These are phyloP conservation scores for Wallacemonas collosoma DNA, from an alignment of 208 protist species.

Conservation along the genomic window DNA sequence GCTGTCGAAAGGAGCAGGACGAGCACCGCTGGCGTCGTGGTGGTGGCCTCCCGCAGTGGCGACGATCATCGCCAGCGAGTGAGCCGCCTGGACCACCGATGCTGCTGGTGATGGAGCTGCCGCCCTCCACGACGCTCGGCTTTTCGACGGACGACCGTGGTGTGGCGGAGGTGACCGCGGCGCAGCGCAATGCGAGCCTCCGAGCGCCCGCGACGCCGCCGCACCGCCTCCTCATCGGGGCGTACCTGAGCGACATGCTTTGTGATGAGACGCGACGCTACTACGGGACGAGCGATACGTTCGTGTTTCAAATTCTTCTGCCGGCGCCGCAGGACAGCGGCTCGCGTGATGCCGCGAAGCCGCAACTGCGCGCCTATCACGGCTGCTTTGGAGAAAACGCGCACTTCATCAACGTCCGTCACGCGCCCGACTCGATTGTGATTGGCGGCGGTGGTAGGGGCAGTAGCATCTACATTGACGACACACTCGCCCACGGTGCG, in stretches of 20 bases:
- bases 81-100: conserved; percentile 31
- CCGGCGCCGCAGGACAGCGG: conserved; percentile 3
- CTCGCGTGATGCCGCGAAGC: background rate
- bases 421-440: conserved; percentile 42
- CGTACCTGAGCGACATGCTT: conserved; percentile 59
- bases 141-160: conserved; percentile 43
- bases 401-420: conserved; percentile 68
- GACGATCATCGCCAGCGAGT: background rate
- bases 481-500: conserved; percentile 48
- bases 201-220: background rate
- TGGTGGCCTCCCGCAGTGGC: conserved; percentile 2
- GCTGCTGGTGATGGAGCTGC: conserved; percentile 68
- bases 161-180: conserved; percentile 27
- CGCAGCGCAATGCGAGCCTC: conserved; percentile 2
- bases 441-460: conserved; percentile 68
- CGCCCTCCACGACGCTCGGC: conserved; percentile 30
- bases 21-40: conserved; percentile 7
- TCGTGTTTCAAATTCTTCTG: conserved; percentile 79
- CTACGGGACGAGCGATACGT: conserved; percentile 70
- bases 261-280: conserved; percentile 47
- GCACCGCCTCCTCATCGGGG: conserved; percentile 59
- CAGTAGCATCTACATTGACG: conserved; percentile 63
- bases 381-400: conserved; percentile 47
- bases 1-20: conserved; percentile 50
- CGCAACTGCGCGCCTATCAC: conserved; percentile 45